Evolutionary conservation across 2,329 filamentous ascomycete genomes (phyloP), one percentile per base, ranked within the genome.

Genomic region (Sphaerulina populicola): DNA sequence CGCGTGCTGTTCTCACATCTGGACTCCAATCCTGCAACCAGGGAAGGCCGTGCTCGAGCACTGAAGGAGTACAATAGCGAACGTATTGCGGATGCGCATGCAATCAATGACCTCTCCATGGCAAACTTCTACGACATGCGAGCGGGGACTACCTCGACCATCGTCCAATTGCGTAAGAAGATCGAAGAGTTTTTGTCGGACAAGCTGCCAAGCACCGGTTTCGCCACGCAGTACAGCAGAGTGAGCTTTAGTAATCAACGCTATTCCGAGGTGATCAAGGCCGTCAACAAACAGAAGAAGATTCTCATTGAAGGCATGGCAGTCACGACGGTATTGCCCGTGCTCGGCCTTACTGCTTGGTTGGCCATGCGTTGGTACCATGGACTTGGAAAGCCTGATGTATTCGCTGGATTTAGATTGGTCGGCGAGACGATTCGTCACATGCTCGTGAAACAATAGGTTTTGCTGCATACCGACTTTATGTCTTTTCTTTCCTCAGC

Each of bases 111-210:
- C 60, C 79, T 98, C 3, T 93, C 93, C 0, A 77, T 94, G 30
- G 78, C 87, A 42, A 98, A 98, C 66, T 97, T 96, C 67, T 76
- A 84, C 43, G 93, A 98, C 71, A 98, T 98, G 93, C 81, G 90
- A 8, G 79, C 83, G 0, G 86, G 86, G 3, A 93, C 97, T 7
- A 81, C 85, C 36, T 88, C 83, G 0, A 82, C 80, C 0, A 64
- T 84, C 0, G 97, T 97, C 64, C 78, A 84, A 31, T 67, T 93
- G 8, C 81, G 93, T 50, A 98, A 98, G 70, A 82, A 75, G 58
- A 72, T 96, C 11, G 93, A 98, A 65, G 93, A 98, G 72, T 80
- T 78, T 31, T 72, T 97, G 47, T 87, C 85, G 47, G 78, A 85
- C 11, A 83, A 85, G 61, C 64, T 94, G 2, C 93, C 93, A 0